Evolutionary conservation across 306 rosid species (phyloP), one percentile per base, ranked within the genome.

Genomic region (Lathyrus aphaca): DNA sequence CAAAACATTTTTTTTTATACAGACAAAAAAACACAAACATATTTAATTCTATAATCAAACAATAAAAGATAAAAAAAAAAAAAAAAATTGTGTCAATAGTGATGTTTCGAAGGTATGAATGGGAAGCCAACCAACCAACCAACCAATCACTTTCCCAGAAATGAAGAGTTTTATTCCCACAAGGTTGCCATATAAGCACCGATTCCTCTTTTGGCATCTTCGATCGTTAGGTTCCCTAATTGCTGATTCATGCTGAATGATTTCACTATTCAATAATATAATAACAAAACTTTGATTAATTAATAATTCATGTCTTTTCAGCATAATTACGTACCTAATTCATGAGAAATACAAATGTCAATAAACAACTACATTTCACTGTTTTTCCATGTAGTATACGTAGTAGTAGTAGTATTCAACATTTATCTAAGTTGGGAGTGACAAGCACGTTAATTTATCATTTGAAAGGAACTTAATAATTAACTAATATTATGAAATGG

Each of bases 241-340:
- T 30, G 35, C 75, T 42, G 6, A 45, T 37, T 54, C 51, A 19
- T 30, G 35, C 75, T 42, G 6, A 45, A 45, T 54, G 59, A 19
- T 29, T 50, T 15, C 27, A 73, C 23, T 44, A 61, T 76, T 53
- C 21, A 27, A 25, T 55, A 25, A 60, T 57, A 61, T 48, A 77
- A 42, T 69, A 5, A 61, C 29, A 67, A 72, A 55, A 2, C 43
- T 51, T 76, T 21, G 21, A 21, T 73, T 51, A 62, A 42, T 61
- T 66, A 72, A 82, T 38, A 37, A 32, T 78, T 70, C 64, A 50
- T 64, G 92, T 78, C 85, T 35, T 81, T 81, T 76, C 86, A 64
- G 16, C 63, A 45, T 59, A 79, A 73, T 74, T 82, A 59, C 87
- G 77, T 44, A 54, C 62, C 73, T n/a, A 70, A 2, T 44, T 74